A percentile compares a stretch with the other conserved stretches of the same genome.
Evolutionary conservation across 495 filamentous ascomycete genomes (phyloP).

Genomic region (Saxophila tyrrhenica): DNA sequence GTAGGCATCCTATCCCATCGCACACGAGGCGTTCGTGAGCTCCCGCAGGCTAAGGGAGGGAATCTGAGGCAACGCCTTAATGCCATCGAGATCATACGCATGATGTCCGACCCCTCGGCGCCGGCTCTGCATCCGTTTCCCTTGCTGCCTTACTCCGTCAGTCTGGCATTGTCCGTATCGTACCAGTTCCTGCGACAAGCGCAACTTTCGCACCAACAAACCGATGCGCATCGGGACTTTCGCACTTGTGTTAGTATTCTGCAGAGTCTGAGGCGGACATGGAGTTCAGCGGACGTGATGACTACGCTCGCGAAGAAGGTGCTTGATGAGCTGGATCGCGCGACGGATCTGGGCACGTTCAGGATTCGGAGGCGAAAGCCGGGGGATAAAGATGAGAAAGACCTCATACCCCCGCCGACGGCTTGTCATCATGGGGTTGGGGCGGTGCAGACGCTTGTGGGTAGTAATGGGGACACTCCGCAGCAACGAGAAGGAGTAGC

Average conservation of each 20-base stretch:
- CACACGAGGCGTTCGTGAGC: conserved; percentile 30
- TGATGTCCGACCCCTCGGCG: conserved; percentile 43
- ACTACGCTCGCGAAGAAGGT: conserved; percentile 26
- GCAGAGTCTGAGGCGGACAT: conserved; percentile 43
- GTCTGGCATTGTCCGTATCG: conserved; percentile 51
- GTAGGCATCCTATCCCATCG: conserved; percentile 52
- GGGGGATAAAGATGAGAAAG: background rate
- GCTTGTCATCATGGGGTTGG: conserved; percentile 1
- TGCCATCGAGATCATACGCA: conserved; percentile 51
- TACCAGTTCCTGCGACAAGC: conserved; percentile 62
- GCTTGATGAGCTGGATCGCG: conserved; percentile 11
- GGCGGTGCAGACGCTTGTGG: background rate
- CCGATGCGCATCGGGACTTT: conserved; percentile 49
- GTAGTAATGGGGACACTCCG: background rate
- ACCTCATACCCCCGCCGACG: conserved; percentile 3
- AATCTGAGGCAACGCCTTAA: conserved; percentile 52
- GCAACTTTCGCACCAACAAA: conserved; percentile 49
- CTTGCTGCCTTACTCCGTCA: conserved; percentile 56
- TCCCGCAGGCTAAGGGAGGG: conserved; percentile 37
- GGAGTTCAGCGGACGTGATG: conserved; percentile 53
- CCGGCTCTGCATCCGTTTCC: conserved; percentile 48
- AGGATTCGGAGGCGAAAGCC: conserved; percentile 4
- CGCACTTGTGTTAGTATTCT: conserved; percentile 46
- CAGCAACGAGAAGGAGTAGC: background rate
- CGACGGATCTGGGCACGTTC: conserved; percentile 8